A percentile compares a stretch with the other conserved stretches of the same genome.
These are phyloP conservation scores for Allium fistulosum DNA, from an alignment of 106 monocot genomes.

Conservation along the genomic window DNA sequence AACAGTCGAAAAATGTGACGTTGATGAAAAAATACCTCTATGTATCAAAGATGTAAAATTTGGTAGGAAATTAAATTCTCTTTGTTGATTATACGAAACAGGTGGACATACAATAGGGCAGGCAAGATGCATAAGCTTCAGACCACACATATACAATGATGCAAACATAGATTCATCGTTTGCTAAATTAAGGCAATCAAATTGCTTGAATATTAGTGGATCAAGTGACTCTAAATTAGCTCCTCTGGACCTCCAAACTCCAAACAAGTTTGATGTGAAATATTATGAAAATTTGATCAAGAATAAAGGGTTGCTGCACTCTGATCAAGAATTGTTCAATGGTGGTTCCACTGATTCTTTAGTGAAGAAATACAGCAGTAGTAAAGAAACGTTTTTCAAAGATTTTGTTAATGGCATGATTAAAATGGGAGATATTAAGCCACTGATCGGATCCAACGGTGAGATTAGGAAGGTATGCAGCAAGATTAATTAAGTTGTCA, in stretches of 20 bases:
- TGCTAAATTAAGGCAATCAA: constrained; percentile 1
- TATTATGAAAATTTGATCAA: no score
- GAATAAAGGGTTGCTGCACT: no score
- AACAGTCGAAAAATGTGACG: background rate
- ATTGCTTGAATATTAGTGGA: background rate
- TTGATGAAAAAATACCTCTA: background rate
- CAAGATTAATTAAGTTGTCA: no score
- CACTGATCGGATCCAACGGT: no score
- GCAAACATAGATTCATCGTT: constrained; percentile 5
- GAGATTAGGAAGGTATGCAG: no score
- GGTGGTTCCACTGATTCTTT: no score
- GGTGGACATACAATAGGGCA: constrained; percentile 12
- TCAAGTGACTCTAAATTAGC: background rate
- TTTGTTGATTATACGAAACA: background rate
- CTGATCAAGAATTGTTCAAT: no score
- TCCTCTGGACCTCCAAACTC: no score
- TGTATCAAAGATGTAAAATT: background rate
- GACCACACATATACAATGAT: constrained; percentile 9
- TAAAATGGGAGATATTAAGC: no score
- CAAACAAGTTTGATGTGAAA: background rate
- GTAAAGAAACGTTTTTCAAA: no score
- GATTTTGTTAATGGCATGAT: no score
- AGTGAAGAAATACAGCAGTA: no score
- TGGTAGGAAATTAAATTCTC: background rate
- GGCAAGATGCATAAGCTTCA: constrained; percentile 4